Evolutionary conservation across 75 land plant genomes (phyloP), one percentile per base, ranked within the genome.

Genomic region (Picea glauca): DNA sequence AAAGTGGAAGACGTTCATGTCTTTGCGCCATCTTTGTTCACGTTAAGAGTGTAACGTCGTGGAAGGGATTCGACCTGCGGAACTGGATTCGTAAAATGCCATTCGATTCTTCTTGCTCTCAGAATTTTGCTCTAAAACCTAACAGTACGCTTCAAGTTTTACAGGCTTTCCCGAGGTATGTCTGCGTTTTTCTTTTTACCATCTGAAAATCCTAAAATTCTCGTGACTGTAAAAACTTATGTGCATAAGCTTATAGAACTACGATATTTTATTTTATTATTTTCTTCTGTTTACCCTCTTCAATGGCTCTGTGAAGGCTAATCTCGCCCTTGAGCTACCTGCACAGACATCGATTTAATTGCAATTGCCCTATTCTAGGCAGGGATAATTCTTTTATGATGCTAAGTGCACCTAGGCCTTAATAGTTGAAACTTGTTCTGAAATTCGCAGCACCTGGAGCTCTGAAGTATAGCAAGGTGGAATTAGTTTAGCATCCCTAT

Each of bases 141-240:
- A 9, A 8, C 21, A 20, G 7, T 43, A n/a, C 73, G 18, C 13
- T n/a, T 70, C 23, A 46, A 11, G 43, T 70, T 70, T 70, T n/a
- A 18, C n/a, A 46, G 43, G 54, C 73, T 38, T 70, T 70, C 4
- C 13, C 54, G n/a, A 70, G 73, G 73, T 70, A 70, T 43, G 72
- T 0, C 18, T 43, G n/a, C n/a, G 33, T 70, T 35, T 38, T 9
- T 40, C 18, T 13, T 32, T 32, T 35, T 14, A 15, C 35, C 11
- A 50, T 66, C 20, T 17, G 31, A 38, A 33, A 66, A 38, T 38
- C 32, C 18, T 33, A 38, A 13, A 66, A 66, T 32, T 66, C 18
- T 70, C 3, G n/a, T n/a, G 20, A 8, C n/a, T 11, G 13, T 30
- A 12, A 64, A 64, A 7, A 31, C 2, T 12, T 30, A 3, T 31